Base-by-base conservation (phyloP, 495 filamentous ascomycete genomes). In the Penicillium robsamsonii region DNA sequence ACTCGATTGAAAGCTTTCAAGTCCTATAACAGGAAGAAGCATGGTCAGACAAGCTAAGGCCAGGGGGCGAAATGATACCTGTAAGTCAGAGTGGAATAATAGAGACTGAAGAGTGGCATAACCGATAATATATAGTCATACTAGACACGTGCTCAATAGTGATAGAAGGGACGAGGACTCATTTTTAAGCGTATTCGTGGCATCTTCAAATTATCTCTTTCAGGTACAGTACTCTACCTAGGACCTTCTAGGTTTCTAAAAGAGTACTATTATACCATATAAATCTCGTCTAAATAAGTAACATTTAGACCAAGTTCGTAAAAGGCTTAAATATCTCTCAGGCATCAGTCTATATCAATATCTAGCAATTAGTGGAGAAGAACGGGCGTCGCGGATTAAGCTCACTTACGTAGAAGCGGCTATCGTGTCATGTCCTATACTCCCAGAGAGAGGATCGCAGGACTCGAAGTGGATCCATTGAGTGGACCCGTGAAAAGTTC, bases 41-140 rank as follows among this genome's bases (percentile, higher is more conserved):
- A 42, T 51, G 24, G 49, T 41, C 48, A 5, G 37, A 41, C 24
- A 51, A 31, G 25, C 11, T 41, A 51, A 37, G 37, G 24, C 37
- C 37, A 42, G 49, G 25, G 29, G 24, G 37, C 33, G 42, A 51
- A 29, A 51, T 9, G 24, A 42, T 51, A 24, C 37, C 50, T 43
- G 24, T 52, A 52, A 52, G 25, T 52, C 27, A 44, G 38, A 22
- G 40, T 52, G 22, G 17, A 44, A 52, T 52, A 17, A 44, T 33
- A 43, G n/a, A 52, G 10, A n/a, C 50, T 22, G 27, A 52, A 33
- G 15, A 18, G 22, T 52, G 27, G 27, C 50, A 33, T 52, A 38
- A 15, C 38, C 25, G 25, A 43, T 52, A 35, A 49, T 24, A 37
- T 37, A 37, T 49, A 52, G 50, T 33, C 38, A 31, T 8, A 41